These are phyloP conservation scores for Claviceps africana DNA, from an alignment of 2,329 filamentous ascomycete species.

Conservation along the genomic window DNA sequence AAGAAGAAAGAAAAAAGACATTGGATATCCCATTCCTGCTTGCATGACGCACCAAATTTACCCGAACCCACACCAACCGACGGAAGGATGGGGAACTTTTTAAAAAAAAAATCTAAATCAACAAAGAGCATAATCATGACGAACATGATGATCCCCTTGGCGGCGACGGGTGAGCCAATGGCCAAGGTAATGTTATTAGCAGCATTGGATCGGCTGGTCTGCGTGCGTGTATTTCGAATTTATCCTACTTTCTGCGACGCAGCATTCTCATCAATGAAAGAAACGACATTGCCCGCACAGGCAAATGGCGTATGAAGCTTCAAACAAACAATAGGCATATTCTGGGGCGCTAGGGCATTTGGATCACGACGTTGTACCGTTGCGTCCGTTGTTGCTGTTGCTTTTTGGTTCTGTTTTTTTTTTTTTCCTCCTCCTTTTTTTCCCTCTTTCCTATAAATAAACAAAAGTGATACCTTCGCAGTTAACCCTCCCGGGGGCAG, in stretches of 20 bases:
- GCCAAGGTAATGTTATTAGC: background rate
- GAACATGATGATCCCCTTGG: background rate
- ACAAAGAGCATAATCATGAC: background rate
- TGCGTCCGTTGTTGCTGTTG: slow-evolving; percentile 6
- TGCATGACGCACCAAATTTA: background rate
- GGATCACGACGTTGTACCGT: slow-evolving; percentile 19
- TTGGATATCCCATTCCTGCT: background rate
- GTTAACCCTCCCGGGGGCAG: slow-evolving; percentile 8
- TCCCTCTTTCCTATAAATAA: background rate
- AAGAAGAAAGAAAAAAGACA: background rate
- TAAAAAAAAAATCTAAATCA: background rate
- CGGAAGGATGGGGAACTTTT: background rate
- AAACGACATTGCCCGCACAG: slow-evolving; percentile 20
- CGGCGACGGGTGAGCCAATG: background rate
- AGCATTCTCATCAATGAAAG: slow-evolving; percentile 20
- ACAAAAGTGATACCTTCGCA: slow-evolving; percentile 9
- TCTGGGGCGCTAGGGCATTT: slow-evolving; percentile 22
- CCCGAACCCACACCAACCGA: background rate
- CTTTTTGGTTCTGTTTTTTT: background rate
- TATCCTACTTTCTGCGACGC: slow-evolving; percentile 16
- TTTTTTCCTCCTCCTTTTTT: background rate
- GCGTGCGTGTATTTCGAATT: slow-evolving; percentile 5
- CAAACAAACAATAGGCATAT: slow-evolving; percentile 19
- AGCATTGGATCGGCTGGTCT: background rate
- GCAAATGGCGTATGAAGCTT: slow-evolving; percentile 24